phyloP scores from a whole-genome alignment of 305 asterid genomes.

The Plantago coronopus region DNA sequence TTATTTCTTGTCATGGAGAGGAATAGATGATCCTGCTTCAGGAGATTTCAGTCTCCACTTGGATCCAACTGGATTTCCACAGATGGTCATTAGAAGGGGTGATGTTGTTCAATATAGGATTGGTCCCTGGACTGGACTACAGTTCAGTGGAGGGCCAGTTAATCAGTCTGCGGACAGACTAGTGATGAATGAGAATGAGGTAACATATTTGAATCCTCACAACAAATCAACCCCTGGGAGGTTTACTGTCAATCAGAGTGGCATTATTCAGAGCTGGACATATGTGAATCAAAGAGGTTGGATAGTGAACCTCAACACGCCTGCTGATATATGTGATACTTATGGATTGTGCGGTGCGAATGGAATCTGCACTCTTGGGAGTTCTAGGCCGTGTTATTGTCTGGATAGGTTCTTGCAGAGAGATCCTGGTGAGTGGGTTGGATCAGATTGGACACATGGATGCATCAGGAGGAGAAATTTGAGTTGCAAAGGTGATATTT shows the following conservation, averaged over 20 bases:
- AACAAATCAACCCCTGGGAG: constrained; percentile 9
- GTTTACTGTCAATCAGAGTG: constrained; percentile 16
- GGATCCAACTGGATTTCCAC: constrained; percentile 36
- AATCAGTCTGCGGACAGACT: not conserved
- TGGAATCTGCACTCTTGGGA: constrained; percentile 21
- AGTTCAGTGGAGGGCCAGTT: constrained; percentile 20
- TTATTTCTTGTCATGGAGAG: constrained; percentile 21
- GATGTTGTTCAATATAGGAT: not conserved
- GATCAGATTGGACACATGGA: constrained; percentile 21
- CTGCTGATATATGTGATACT: constrained; percentile 31
- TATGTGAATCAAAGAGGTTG: constrained; percentile 25
- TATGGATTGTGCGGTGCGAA: constrained; percentile 28
- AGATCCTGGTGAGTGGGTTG: constrained; percentile 15
- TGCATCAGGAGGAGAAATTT: too few species aligned
- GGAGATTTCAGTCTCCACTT: constrained; percentile 17
- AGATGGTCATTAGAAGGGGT: constrained; percentile 13
- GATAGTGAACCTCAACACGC: constrained; percentile 11
- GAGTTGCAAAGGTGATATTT: constrained; percentile 25
- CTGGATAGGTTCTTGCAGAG: constrained; percentile 24
- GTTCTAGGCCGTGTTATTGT: constrained; percentile 23
- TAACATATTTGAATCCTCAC: not conserved
- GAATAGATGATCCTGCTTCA: constrained; percentile 25
- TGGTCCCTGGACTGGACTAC: constrained; percentile 36
- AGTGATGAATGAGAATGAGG: constrained; percentile 22
- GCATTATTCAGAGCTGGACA: constrained; percentile 18